Conservation (phyloP, 805 yeast genomes). For the Wickerhamiella azyma region DNA sequence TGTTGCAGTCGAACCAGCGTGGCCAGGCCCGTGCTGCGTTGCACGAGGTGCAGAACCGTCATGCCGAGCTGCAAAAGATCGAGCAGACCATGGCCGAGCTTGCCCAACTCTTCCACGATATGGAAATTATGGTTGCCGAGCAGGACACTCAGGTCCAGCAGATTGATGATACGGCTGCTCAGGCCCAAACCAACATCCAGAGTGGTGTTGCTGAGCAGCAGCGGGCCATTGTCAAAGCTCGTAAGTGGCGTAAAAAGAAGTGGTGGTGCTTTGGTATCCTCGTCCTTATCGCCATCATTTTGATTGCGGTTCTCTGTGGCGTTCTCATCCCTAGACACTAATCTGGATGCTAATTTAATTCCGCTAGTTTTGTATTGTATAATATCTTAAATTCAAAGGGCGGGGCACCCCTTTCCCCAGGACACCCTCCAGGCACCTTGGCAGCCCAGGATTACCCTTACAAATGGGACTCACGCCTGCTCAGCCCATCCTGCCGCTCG, state of each 20-base stretch:
- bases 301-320: slow-evolving; percentile 15
- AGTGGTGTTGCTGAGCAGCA: slow-evolving; percentile 89
- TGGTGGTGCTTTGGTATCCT: slow-evolving; percentile 49
- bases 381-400: too few species aligned
- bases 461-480: slow-evolving; percentile 12
- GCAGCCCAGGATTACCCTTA: too few species aligned
- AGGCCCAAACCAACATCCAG: slow-evolving; percentile 83
- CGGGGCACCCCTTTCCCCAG: too few species aligned
- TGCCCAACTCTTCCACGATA: slow-evolving; percentile 85
- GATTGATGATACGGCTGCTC: slow-evolving; percentile 64
- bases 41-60: slow-evolving; percentile 91
- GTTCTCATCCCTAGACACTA: slow-evolving; percentile 7
- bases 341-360: too few species aligned
- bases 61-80: slow-evolving; percentile 84
- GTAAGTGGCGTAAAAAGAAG: slow-evolving; percentile 81
- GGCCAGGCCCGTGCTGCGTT: slow-evolving; percentile 85
- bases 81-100: slow-evolving; percentile 93
- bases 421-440: too few species aligned
- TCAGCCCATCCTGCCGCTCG: slow-evolving; percentile 17
- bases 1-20: slow-evolving; percentile 27
- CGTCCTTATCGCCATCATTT: slow-evolving; percentile 20
- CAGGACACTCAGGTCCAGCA: slow-evolving; percentile 81
- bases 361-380: not conserved
- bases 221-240: slow-evolving; percentile 78
- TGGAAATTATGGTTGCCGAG: slow-evolving; percentile 92